phyloP scores from a whole-genome alignment of 192 early-diverging fungal genomes.

The Gaertneriomyces semiglobifer region DNA sequence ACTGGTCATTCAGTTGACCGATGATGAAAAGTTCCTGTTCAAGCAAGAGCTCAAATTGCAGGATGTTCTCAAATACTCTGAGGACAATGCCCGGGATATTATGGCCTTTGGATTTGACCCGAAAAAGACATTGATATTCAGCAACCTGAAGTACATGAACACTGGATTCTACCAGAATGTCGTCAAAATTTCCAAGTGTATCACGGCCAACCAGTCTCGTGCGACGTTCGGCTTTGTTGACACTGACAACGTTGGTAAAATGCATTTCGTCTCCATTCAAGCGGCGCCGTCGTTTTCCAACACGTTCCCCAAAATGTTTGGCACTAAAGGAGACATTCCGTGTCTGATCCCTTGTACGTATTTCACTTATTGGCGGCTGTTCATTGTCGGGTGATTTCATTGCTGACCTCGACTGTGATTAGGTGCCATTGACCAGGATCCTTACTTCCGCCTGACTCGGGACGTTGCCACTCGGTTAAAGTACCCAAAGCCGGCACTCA shows the following conservation, averaged over 20 bases:
- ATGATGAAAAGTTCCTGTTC: constrained; percentile 99
- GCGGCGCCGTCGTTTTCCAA: constrained; percentile 93
- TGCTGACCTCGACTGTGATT: constrained; percentile 2
- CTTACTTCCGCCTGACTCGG: constrained; percentile 96
- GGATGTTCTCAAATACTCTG: constrained; percentile 68
- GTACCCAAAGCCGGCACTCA: constrained; percentile 91
- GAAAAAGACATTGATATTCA: constrained; percentile 96
- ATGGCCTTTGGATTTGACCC: constrained; percentile 93
- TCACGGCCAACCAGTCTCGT: constrained; percentile 78
- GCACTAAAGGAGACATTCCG: constrained; percentile 80
- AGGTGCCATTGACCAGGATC: constrained; percentile 94
- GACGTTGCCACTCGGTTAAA: constrained; percentile 89
- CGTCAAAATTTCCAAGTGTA: constrained; percentile 78
- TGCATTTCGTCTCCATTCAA: constrained; percentile 93
- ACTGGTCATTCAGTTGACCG: constrained; percentile 94
- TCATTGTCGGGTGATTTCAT: neutral
- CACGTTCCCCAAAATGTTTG: constrained; percentile 95
- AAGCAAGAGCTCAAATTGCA: constrained; percentile 83
- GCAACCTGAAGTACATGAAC: constrained; percentile 85
- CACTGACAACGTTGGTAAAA: constrained; percentile 82
- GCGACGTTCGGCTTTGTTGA: constrained; percentile 91
- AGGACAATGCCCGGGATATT: constrained; percentile 87
- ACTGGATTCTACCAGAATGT: constrained; percentile 94
- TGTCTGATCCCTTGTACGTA: constrained; percentile 85
- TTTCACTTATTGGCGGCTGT: neutral